A percentile compares a stretch with the other conserved stretches of the same genome.
Evolutionary conservation across 2,329 filamentous ascomycete genomes (phyloP).

Genomic region (Dactylonectria macrodidyma): DNA sequence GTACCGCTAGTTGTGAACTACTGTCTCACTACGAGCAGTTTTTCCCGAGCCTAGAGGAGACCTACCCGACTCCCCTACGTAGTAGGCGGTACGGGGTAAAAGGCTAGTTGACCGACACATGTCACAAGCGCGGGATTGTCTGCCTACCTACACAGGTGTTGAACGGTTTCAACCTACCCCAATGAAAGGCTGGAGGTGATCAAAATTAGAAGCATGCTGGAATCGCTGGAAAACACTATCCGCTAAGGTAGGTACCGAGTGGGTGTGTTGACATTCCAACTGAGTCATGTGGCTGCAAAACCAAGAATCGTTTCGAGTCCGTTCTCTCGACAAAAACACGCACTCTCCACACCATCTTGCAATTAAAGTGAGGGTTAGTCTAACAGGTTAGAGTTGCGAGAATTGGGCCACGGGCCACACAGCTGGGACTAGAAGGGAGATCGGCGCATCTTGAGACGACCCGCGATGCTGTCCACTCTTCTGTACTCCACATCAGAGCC

Average conservation of each 20-base stretch:
- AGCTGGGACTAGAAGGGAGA: slow-evolving; percentile 2
- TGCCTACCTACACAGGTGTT: too few relatives aligned
- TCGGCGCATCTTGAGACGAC: neutral
- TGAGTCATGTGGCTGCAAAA: slow-evolving; percentile 17
- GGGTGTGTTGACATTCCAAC: slow-evolving; percentile 17
- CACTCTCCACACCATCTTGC: neutral
- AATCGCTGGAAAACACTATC: neutral
- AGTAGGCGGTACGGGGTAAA: too few relatives aligned
- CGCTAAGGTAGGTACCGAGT: too few relatives aligned
- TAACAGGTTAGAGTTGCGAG: slow-evolving; percentile 23
- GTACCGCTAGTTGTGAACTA: neutral
- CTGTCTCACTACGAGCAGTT: neutral
- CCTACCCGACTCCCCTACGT: too few relatives aligned
- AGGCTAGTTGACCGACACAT: too few relatives aligned
- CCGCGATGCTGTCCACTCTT: neutral
- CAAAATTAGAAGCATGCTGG: neutral
- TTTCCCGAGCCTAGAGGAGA: neutral
- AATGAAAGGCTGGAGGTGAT: neutral
- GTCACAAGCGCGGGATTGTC: too few relatives aligned
- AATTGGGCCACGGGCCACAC: slow-evolving; percentile 16
- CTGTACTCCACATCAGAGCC: neutral
- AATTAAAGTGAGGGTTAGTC: neutral
- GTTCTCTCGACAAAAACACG: neutral
- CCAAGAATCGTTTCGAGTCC: neutral
- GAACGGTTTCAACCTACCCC: too few relatives aligned